Evolutionary conservation across 345 rosid genomes (phyloP), one percentile per base, ranked within the genome.

Genomic region (Salix exigua): DNA sequence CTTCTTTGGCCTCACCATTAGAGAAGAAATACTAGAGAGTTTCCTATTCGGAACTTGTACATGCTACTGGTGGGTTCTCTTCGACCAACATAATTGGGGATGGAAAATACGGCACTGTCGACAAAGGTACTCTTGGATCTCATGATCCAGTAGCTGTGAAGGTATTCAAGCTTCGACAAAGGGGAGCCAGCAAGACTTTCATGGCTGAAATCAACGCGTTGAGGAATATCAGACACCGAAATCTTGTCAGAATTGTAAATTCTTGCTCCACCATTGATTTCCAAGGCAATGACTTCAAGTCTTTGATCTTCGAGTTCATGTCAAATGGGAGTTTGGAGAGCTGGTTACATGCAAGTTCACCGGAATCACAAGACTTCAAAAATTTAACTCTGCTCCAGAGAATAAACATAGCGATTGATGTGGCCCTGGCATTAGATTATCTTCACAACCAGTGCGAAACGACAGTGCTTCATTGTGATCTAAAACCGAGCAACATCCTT

Each of bases 21-120:
- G 51, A 46, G 51, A 46, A 46, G 51, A 46, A 14, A 4, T 46
- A 12, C 17, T 19, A 46, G 3, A 71, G 35, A 51, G 38, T 77
- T n/a, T 71, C 75, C 26, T 77, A 77, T 21, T 10, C 53, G 50
- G 80, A 77, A 19, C 66, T 77, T 17, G 71, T 3, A 26, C 64
- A 4, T 6, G 80, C 58, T n/a, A 64, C 75, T 7, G 31, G 38
- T 65, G 51, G 65, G 2, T 78, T 78, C 66, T 72, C 80, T 4
- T 38, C 75, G 4, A 10, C 7, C 21, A 71, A 77, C 6, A 18
- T 77, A 23, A 71, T 77, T 37, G 80, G 80, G 23, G 64, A 25
- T n/a, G 80, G 80, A 8, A 35, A 46, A 7, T 77, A 71, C 31
- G 75, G 80, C 8, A 40, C 75, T 35, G 80, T 77, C 11, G 64